Percentiles rank a stretch among this genome's conserved stretches.
Conservation (phyloP, 495 filamentous ascomycete genomes). For the Hypomontagnella submonticulosa region DNA sequence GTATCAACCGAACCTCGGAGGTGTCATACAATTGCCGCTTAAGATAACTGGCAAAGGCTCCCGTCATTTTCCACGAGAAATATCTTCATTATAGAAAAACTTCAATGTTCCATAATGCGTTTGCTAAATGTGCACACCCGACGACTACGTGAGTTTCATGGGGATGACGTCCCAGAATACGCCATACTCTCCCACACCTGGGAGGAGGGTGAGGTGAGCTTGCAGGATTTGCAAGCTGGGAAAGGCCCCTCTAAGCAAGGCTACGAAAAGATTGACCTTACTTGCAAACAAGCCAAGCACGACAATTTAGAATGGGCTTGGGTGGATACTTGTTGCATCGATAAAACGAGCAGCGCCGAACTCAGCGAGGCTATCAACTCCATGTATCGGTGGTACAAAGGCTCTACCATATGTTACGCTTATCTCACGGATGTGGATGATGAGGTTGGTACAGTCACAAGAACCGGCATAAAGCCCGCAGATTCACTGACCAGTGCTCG, state of each 20-base stretch:
- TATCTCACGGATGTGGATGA: constrained; percentile 41
- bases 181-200: constrained; percentile 54
- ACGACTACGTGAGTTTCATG: constrained; percentile 36
- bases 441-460: background rate
- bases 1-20: no score
- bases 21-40: no score
- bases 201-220: constrained; percentile 48
- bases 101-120: constrained; percentile 37
- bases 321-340: constrained; percentile 62
- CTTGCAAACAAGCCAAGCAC: constrained; percentile 46
- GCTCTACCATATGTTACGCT: constrained; percentile 50
- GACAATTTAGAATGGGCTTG: constrained; percentile 52
- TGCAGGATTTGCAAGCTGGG: constrained; percentile 43
- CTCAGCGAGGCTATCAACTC: constrained; percentile 60
- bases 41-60: no score
- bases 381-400: constrained; percentile 58
- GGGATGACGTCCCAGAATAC: constrained; percentile 39
- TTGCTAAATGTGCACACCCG: constrained; percentile 40
- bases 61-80: background rate
- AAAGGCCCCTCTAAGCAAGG: constrained; percentile 27
- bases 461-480: background rate
- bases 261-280: constrained; percentile 49
- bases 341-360: constrained; percentile 58
- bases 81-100: no score
- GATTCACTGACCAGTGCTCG: background rate